Percentiles rank a stretch among this genome's conserved stretches.
Evolutionary conservation across 176 grass and related monocot species (phyloP).

Genomic region (Zoysia pacifica): DNA sequence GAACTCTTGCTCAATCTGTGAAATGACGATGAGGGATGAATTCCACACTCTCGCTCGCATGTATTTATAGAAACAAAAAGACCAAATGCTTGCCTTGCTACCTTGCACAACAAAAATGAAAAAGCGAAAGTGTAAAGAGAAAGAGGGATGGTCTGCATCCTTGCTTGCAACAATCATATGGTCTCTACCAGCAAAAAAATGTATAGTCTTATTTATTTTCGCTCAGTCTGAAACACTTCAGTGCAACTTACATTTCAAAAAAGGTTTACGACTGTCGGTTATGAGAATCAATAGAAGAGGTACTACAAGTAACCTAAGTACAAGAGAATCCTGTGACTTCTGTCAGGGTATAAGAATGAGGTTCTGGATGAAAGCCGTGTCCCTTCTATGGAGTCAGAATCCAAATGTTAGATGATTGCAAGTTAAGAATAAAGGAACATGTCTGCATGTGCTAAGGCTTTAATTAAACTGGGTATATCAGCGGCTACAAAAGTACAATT

Average conservation of each 20-base stretch:
- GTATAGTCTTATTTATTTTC: slow-evolving; percentile 14
- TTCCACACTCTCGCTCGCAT: slow-evolving; percentile 27
- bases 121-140: slow-evolving; percentile 55
- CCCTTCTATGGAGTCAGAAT: slow-evolving; percentile 26
- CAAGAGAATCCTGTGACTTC: slow-evolving; percentile 35
- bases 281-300: slow-evolving; percentile 27
- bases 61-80: slow-evolving; percentile 58
- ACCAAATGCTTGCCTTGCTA: slow-evolving; percentile 70
- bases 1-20: slow-evolving; percentile 38
- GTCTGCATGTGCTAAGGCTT: slow-evolving; percentile 35
- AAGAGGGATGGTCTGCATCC: slow-evolving; percentile 61
- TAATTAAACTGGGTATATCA: slow-evolving; percentile 6
- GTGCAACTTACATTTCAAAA: neutral
- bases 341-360: slow-evolving; percentile 48
- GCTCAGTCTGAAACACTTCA: slow-evolving; percentile 20
- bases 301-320: slow-evolving; percentile 15
- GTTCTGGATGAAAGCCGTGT: slow-evolving; percentile 18
- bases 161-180: slow-evolving; percentile 54
- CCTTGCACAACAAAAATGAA: slow-evolving; percentile 44
- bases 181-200: slow-evolving; percentile 33
- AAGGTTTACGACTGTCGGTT: neutral
- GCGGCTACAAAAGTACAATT: neutral
- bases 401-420: slow-evolving; percentile 17
- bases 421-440: slow-evolving; percentile 32
- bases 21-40: slow-evolving; percentile 33